Base-by-base conservation (phyloP, 345 rosid genomes). In the Eucalyptus rudis region DNA sequence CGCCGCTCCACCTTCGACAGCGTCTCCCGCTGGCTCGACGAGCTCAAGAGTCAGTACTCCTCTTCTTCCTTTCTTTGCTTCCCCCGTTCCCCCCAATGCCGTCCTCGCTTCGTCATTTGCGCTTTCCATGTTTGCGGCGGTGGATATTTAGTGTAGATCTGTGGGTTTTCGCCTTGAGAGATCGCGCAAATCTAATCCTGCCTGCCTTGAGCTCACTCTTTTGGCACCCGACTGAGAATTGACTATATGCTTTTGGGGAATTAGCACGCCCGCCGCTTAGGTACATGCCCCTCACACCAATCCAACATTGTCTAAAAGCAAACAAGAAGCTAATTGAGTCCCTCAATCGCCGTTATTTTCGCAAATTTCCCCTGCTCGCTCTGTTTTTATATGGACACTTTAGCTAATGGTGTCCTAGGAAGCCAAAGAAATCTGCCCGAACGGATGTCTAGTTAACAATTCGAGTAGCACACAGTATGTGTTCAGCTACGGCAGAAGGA, bases 21-120 rank as follows among this genome's bases (percentile, higher is more conserved):
- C 90, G 96, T 97, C 89, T 93, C 92, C 51, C 95, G 97, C 80
- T 97, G 99, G 98, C 98, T 97, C 62, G 98, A 96, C 33, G 99
- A 97, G 91, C 98, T 97, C 90, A 93, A 91, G 59, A 93, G 99
- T 56, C 62, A 4, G 62, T 56, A 7, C 58, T 52, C 58, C 3
- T 52, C 54, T 16, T 51, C 58, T 52, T 52, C 58, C 1, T 52
- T 52, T 52, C 58, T 52, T 40, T 49, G 8, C 36, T 25, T 85
- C 54, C 31, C 49, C 45, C 58, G 11, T 4, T 58, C 27, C 45
- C 45, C 29, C 31, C 58, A 6, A 2, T 58, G 33, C 49, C 40
- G 9, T 52, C 29, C 88, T 22, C 43, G 50, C 45, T 36, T 45
- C 16, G 59, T 86, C 5, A 52, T 52, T 20, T 49, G 3, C 52